A percentile compares a stretch with the other conserved stretches of the same genome.
Evolutionary conservation across 2,329 filamentous ascomycete species (phyloP).

Genomic region (Zymoseptoria crescenta): DNA sequence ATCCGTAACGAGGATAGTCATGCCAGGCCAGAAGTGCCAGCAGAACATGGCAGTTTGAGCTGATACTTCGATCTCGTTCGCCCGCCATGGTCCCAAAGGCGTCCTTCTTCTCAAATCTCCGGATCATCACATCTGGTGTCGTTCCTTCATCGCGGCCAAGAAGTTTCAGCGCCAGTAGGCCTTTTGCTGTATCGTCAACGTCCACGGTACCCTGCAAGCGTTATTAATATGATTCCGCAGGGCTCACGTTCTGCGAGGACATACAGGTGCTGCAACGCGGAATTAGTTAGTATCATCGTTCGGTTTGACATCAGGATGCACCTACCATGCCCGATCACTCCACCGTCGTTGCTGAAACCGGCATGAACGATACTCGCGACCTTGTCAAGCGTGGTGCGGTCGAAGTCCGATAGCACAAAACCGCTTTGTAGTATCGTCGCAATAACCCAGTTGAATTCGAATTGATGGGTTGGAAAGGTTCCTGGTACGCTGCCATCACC

Average conservation of each 20-base stretch:
- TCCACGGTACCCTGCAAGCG: not conserved
- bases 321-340: not conserved
- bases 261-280: not conserved
- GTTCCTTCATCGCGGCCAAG: not conserved
- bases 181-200: not conserved
- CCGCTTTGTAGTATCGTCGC: not conserved
- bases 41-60: not conserved
- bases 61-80: not conserved
- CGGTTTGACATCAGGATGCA: not conserved
- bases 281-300: not conserved
- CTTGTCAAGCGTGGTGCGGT: not conserved
- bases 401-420: not conserved
- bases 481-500: not conserved
- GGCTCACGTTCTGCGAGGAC: not conserved
- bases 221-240: not conserved
- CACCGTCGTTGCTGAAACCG: not conserved
- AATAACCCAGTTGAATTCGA: not conserved
- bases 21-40: not conserved
- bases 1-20: not conserved
- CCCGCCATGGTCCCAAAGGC: not conserved
- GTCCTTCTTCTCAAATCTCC: not conserved
- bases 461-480: not conserved
- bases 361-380: not conserved
- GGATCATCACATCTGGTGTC: not conserved
- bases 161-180: not conserved